phyloP scores from a whole-genome alignment of 495 filamentous ascomycete genomes.

The Penicillium herquei region DNA sequence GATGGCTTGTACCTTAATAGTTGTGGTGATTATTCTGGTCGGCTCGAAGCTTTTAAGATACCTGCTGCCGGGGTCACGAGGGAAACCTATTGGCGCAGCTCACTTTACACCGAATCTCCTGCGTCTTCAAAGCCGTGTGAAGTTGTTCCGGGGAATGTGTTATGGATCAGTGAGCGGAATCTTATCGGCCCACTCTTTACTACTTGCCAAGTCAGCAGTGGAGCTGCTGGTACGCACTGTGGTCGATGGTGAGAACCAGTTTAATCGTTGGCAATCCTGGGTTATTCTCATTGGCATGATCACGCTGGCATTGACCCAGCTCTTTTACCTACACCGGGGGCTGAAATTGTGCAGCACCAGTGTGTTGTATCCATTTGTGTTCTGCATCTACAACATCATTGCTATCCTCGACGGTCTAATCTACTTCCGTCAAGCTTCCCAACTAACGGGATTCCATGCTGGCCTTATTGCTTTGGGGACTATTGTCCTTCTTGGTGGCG shows the following conservation, averaged over 20 bases:
- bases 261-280: conserved; percentile 97
- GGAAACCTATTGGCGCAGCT: conserved; percentile 26
- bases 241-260: conserved; percentile 85
- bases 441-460: conserved; percentile 71
- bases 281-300: conserved; percentile 82
- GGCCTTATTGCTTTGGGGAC: conserved; percentile 87
- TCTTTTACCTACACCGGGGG: conserved; percentile 93
- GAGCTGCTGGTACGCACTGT: conserved; percentile 94
- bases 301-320: conserved; percentile 78
- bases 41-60: conserved; percentile 57
- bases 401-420: conserved; percentile 96
- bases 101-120: conserved; percentile 46
- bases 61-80: conserved; percentile 38
- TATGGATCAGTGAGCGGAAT: conserved; percentile 91
- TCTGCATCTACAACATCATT: conserved; percentile 99
- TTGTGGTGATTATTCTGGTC: conserved; percentile 67
- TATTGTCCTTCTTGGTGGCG: conserved; percentile 77
- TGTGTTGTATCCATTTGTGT: conserved; percentile 95
- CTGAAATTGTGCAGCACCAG: conserved; percentile 93
- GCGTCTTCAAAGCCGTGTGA: conserved; percentile 50
- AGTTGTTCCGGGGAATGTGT: conserved; percentile 81
- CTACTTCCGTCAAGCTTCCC: conserved; percentile 87
- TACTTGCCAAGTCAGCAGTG: conserved; percentile 95
- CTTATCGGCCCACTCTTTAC: conserved; percentile 85
- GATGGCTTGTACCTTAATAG: conserved; percentile 75